These are phyloP conservation scores for Boletus barrowsii DNA, from an alignment of 768 basidiomycete genomes.

Conservation along the genomic window DNA sequence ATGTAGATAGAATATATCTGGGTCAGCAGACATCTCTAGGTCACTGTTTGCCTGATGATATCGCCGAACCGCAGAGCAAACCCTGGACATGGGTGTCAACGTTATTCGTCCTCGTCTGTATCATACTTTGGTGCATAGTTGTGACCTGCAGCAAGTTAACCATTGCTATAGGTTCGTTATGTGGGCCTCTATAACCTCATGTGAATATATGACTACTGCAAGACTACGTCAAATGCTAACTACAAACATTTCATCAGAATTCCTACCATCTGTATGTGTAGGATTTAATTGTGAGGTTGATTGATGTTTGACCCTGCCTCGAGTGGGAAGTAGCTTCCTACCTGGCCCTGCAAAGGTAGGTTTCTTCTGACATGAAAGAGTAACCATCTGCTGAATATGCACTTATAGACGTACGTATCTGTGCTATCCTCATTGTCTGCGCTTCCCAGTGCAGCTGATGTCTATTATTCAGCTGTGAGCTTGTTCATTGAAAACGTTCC, in stretches of 20 bases:
- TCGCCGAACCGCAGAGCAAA: neutral
- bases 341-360: slow-evolving; percentile 1
- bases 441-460: neutral
- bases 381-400: neutral
- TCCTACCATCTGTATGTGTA: neutral
- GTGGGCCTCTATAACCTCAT: neutral
- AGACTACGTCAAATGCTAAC: neutral
- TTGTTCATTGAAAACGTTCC: too few relatives aligned
- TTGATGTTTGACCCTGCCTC: neutral
- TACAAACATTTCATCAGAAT: neutral
- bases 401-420: slow-evolving; percentile 1
- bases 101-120: slow-evolving; percentile 7
- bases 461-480: slow-evolving; percentile 2
- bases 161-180: slow-evolving; percentile 8
- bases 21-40: neutral
- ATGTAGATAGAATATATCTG: slow-evolving; percentile 9
- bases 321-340: slow-evolving; percentile 6
- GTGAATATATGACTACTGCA: neutral
- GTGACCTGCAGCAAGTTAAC: neutral
- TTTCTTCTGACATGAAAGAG: neutral
- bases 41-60: neutral
- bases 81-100: slow-evolving; percentile 12
- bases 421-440: too few relatives aligned
- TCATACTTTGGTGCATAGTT: neutral
- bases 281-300: neutral